Evolutionary conservation across 805 yeast genomes (phyloP).

Genomic region (Candida dendrica): DNA sequence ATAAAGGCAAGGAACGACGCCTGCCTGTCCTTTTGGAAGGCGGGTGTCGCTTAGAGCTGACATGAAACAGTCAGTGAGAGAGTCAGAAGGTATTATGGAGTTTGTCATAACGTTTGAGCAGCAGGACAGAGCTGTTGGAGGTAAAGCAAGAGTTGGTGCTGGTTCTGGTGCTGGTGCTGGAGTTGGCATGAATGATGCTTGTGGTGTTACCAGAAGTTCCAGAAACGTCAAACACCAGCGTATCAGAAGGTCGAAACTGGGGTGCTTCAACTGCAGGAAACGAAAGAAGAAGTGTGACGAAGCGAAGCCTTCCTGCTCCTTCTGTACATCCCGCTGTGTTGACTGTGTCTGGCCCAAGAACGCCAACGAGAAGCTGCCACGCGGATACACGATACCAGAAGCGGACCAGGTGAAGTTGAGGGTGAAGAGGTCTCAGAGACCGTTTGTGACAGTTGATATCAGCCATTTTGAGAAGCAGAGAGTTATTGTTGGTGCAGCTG

Average conservation of each 20-base stretch:
- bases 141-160: neutral
- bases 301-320: conserved; percentile 32
- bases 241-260: conserved; percentile 6
- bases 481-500: neutral
- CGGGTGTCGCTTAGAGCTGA: neutral
- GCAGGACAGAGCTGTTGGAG: too few species aligned
- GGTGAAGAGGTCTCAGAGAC: neutral
- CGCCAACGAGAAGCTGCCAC: conserved; percentile 11
- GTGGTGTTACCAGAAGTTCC: too few species aligned
- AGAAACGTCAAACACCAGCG: too few species aligned
- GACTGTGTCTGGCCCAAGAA: conserved; percentile 20
- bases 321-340: conserved; percentile 30
- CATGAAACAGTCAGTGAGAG: too few species aligned
- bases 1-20: neutral
- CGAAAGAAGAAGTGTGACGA: conserved; percentile 63
- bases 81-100: neutral
- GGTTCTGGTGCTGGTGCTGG: neutral
- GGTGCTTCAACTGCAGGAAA: conserved; percentile 31
- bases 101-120: neutral
- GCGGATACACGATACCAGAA: conserved; percentile 11
- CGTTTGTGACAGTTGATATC: neutral
- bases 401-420: neutral
- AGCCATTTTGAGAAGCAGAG: neutral
- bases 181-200: too few species aligned
- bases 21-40: neutral